These are phyloP conservation scores for Fusarium nodosum DNA, from an alignment of 2,329 filamentous ascomycete species.

Conservation along the genomic window DNA sequence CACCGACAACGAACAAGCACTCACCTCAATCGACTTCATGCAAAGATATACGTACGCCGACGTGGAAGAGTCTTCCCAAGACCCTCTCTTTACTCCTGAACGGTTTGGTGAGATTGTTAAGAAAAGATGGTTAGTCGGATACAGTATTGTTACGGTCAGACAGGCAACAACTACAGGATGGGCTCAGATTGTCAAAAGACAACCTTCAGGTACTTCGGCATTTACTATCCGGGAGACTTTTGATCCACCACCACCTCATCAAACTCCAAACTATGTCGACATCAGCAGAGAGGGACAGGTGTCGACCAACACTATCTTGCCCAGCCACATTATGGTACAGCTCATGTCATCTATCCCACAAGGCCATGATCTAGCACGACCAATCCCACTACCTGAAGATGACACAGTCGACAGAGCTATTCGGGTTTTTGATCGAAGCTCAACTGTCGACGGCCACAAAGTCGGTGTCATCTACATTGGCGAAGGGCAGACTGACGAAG, in stretches of 20 bases:
- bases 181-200: conserved; percentile 78
- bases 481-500: conserved; percentile 84
- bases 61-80: conserved; percentile 79
- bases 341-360: conserved; percentile 74
- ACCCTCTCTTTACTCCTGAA: conserved; percentile 74
- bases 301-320: conserved; percentile 73
- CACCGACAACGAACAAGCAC: conserved; percentile 88
- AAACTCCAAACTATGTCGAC: conserved; percentile 63
- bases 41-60: conserved; percentile 89
- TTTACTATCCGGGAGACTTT: conserved; percentile 73
- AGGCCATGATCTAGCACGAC: conserved; percentile 70
- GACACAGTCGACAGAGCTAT: conserved; percentile 81
- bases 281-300: conserved; percentile 64
- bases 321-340: conserved; percentile 79
- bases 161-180: conserved; percentile 76
- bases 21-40: conserved; percentile 96
- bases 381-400: conserved; percentile 79
- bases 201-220: conserved; percentile 76
- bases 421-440: conserved; percentile 84
- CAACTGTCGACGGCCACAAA: conserved; percentile 94
- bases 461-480: conserved; percentile 95
- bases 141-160: conserved; percentile 80
- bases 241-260: conserved; percentile 69
- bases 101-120: conserved; percentile 75
- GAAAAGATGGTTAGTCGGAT: conserved; percentile 79